Conservation (phyloP, 768 basidiomycete genomes). For the Amanita muscaria region DNA sequence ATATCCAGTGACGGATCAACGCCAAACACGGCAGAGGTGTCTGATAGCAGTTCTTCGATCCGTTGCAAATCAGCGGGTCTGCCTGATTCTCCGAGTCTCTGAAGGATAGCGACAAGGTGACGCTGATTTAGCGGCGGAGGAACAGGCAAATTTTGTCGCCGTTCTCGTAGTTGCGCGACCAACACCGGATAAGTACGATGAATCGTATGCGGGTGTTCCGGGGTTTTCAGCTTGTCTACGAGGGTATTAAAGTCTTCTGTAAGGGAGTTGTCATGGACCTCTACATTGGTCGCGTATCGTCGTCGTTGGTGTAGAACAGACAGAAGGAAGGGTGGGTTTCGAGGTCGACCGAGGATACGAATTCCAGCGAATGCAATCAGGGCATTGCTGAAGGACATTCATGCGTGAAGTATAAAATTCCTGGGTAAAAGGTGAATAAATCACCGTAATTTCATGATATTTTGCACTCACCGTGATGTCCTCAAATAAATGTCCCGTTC, state of each 20-base stretch:
- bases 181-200: constrained; percentile 12
- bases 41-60: constrained; percentile 42
- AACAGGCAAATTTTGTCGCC: constrained; percentile 11
- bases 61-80: constrained; percentile 44
- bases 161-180: constrained; percentile 16
- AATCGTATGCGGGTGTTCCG: constrained; percentile 7
- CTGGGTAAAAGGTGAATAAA: no score
- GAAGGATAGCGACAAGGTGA: constrained; percentile 32
- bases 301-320: constrained; percentile 13
- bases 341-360: constrained; percentile 15
- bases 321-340: constrained; percentile 10
- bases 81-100: constrained; percentile 42
- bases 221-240: constrained; percentile 17
- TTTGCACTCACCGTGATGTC: no score
- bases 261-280: constrained; percentile 7
- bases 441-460: no score
- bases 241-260: constrained; percentile 16
- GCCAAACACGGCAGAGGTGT: constrained; percentile 40
- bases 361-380: constrained; percentile 28
- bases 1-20: constrained; percentile 35
- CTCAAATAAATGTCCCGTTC: constrained; percentile 16
- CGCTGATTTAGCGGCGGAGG: constrained; percentile 18
- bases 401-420: constrained; percentile 44
- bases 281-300: constrained; percentile 8
- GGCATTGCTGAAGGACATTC: constrained; percentile 52